These are phyloP conservation scores for Fusarium subglutinans DNA, from an alignment of 2,329 filamentous ascomycete species.

Conservation along the genomic window DNA sequence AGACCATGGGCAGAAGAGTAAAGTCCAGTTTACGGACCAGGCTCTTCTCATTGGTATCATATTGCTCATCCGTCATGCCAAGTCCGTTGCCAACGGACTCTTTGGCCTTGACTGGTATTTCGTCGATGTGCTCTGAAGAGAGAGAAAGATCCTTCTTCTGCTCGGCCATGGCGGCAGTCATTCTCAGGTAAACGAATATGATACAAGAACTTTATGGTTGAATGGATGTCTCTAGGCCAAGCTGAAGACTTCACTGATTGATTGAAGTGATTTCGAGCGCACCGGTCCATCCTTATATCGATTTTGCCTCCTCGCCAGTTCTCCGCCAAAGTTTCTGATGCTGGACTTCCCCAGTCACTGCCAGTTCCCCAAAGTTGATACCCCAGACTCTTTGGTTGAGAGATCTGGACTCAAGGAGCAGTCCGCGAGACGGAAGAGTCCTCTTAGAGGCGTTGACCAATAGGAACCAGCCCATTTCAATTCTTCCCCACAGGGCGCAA, in stretches of 20 bases:
- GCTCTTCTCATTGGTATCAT: constrained; percentile 13
- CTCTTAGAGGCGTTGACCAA: neutral
- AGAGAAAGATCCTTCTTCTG: neutral
- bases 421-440: neutral
- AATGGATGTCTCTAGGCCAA: neutral
- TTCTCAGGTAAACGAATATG: neutral
- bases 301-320: neutral
- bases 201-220: neutral
- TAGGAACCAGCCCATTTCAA: neutral
- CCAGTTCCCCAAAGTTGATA: neutral
- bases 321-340: neutral
- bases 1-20: constrained; percentile 39
- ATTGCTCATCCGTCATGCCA: neutral
- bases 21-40: constrained; percentile 39
- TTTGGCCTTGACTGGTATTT: neutral
- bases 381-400: neutral
- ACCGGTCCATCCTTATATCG: neutral
- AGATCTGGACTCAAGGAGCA: neutral
- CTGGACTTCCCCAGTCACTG: neutral
- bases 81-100: neutral
- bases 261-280: neutral
- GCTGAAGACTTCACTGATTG: neutral
- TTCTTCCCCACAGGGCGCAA: neutral
- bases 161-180: neutral
- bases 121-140: neutral